A percentile compares a stretch with the other conserved stretches of the same genome.
Conservation (phyloP, 2,329 filamentous ascomycete species). For the Cladosporium sp. region DNA sequence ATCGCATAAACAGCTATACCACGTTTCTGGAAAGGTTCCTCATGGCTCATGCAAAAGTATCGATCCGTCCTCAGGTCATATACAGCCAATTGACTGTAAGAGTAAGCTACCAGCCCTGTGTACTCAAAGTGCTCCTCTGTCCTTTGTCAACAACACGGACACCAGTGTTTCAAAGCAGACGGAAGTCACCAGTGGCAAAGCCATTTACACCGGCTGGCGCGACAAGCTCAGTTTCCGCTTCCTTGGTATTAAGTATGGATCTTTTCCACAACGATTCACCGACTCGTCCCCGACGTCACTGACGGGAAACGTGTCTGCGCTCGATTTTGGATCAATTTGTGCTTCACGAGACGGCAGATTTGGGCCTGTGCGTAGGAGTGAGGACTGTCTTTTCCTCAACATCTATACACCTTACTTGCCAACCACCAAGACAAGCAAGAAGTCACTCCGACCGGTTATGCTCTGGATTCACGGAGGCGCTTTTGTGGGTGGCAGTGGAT, state of each 20-base stretch:
- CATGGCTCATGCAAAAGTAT: not conserved
- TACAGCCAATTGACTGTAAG: not conserved
- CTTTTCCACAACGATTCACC: constrained; percentile 48
- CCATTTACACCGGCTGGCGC: constrained; percentile 38
- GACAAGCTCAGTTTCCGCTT: constrained; percentile 54
- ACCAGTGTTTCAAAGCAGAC: not conserved
- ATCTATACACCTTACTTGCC: not conserved
- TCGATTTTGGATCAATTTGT: not conserved
- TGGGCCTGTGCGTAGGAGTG: not conserved
- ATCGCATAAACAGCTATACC: not conserved
- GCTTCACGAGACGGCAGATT: not conserved
- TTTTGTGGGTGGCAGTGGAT: constrained; percentile 43
- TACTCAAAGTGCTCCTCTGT: not conserved
- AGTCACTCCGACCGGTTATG: constrained; percentile 35
- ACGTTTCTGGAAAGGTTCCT: not conserved
- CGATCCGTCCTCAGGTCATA: not conserved
- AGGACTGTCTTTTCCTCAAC: not conserved
- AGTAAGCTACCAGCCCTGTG: not conserved
- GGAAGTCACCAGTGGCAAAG: not conserved
- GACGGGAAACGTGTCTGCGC: not conserved
- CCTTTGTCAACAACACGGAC: not conserved
- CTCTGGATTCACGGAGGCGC: constrained; percentile 51
- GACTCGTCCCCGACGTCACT: not conserved
- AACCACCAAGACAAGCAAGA: not conserved
- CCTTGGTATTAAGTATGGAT: constrained; percentile 51